phyloP scores from a whole-genome alignment of 192 early-diverging fungal species.

The Backusella liffmaniae region DNA sequence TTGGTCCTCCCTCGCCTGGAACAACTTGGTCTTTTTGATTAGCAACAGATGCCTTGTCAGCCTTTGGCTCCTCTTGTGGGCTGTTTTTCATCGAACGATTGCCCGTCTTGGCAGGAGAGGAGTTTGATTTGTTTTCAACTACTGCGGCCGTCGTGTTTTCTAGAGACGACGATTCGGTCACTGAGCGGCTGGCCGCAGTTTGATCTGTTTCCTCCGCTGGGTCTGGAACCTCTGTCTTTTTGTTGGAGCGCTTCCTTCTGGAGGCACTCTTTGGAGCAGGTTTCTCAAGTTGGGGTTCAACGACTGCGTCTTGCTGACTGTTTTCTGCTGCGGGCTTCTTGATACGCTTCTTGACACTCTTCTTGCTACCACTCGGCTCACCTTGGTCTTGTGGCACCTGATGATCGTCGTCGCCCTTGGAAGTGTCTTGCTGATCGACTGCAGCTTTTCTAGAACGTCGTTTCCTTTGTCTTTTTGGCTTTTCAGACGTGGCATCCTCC shows the following conservation, averaged over 20 bases:
- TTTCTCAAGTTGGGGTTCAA: neutral
- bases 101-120: neutral
- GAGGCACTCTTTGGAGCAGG: neutral
- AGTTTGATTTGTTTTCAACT: neutral
- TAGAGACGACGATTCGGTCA: neutral
- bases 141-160: neutral
- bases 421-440: neutral
- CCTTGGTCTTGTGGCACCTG: neutral
- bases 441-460: neutral
- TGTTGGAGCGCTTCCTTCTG: neutral
- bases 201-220: neutral
- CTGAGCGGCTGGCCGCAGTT: neutral
- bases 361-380: neutral
- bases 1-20: neutral
- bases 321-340: neutral
- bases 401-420: neutral
- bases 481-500: neutral
- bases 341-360: neutral
- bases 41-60: neutral
- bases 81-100: neutral
- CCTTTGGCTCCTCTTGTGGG: neutral
- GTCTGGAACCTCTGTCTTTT: neutral
- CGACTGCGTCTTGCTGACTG: neutral
- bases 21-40: neutral
- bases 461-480: neutral